Base-by-base conservation (phyloP, 257 asterid species). In the Phtheirospermum japonicum region DNA sequence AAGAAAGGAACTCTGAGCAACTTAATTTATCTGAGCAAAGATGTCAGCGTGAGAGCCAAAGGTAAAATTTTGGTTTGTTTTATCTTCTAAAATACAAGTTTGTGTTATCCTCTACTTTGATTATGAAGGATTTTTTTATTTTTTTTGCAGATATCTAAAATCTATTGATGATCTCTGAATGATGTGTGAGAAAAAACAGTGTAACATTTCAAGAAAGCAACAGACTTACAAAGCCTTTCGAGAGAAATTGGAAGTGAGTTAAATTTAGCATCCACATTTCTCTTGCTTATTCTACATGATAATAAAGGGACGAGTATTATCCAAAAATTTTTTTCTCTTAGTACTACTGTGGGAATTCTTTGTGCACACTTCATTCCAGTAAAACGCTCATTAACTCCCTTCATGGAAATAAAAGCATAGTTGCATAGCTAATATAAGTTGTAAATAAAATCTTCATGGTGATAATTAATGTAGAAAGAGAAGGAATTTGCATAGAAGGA, bases 111-210 rank as follows among this genome's bases (percentile, higher is more conserved):
- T 18, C 30, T 34, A 40, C 46, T 64, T 56, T 57, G 23, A 61
- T 36, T 68, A 53, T 61, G 31, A 26, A 31, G 36, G 68, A 39
- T 4, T 31, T 50, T 65, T 46, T 45, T 61, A 30, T 76, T n/a
- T n/a, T n/a, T n/a, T n/a, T n/a, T n/a, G 83, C 95, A 89, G 97
- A 74, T 81, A 75, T 75, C 77, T 87, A 20, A 96, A 90, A 75
- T 76, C 96, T 56, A 83, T 90, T 64, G 96, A 85, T 51, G 97
- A 87, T 75, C 84, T 90, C 57, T n/a, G n/a, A n/a, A n/a, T n/a
- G n/a, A n/a, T n/a, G n/a, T n/a, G n/a, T n/a, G n/a, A n/a, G n/a
- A n/a, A n/a, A n/a, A n/a, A n/a, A n/a, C n/a, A n/a, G n/a, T n/a
- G n/a, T n/a, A n/a, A n/a, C n/a, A n/a, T n/a, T n/a, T n/a, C n/a